Conservation (phyloP, 2,329 filamentous ascomycete species). For the Colletotrichum theobromicola region DNA sequence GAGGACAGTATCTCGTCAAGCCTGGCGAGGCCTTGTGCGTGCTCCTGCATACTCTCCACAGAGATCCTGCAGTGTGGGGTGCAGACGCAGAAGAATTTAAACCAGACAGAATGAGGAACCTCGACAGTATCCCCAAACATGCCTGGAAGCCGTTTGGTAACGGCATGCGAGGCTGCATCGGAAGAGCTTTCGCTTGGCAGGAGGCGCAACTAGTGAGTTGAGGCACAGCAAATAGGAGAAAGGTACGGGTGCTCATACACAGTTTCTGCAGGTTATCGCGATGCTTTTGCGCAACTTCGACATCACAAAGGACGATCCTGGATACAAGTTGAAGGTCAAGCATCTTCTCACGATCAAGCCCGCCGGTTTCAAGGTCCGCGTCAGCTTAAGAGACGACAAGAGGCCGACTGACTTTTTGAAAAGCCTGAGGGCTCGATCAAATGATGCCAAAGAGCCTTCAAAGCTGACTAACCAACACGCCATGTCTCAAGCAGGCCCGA, state of each 20-base stretch:
- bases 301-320: constrained; percentile 64
- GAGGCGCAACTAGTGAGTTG: constrained; percentile 45
- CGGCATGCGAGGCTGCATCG: constrained; percentile 56
- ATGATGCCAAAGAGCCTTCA: neutral
- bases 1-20: constrained; percentile 57
- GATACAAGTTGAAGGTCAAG: constrained; percentile 56
- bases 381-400: constrained; percentile 46
- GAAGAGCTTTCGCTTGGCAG: constrained; percentile 58
- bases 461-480: no score
- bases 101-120: constrained; percentile 64
- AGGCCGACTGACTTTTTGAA: neutral
- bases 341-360: constrained; percentile 64
- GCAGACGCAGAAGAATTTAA: constrained; percentile 61
- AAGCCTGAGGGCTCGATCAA: neutral
- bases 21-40: constrained; percentile 46
- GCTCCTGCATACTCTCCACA: constrained; percentile 53
- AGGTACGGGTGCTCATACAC: neutral
- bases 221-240: neutral
- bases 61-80: constrained; percentile 61
- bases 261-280: constrained; percentile 30
- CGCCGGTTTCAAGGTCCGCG: constrained; percentile 37
- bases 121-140: constrained; percentile 31
- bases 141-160: constrained; percentile 59
- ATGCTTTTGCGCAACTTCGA: constrained; percentile 72
- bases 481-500: constrained; percentile 28